These are phyloP conservation scores for Ustulina deusta DNA, from an alignment of 2,329 filamentous ascomycete genomes.

Conservation along the genomic window DNA sequence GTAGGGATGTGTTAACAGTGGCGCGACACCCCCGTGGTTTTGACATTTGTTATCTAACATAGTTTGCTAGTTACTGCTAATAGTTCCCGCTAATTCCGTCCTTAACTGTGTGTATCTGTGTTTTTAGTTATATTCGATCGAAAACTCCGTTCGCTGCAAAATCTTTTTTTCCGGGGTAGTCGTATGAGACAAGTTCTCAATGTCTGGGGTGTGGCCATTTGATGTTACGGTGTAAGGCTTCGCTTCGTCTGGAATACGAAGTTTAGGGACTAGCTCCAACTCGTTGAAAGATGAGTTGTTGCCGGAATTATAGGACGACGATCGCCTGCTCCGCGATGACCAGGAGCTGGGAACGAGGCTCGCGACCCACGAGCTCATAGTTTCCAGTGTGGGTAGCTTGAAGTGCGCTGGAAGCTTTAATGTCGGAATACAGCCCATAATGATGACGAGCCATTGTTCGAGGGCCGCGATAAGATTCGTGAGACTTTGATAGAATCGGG, in stretches of 20 bases:
- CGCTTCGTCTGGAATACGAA: neutral
- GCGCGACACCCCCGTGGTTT: no score
- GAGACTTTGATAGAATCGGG: neutral
- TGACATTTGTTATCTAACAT: no score
- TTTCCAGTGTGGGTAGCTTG: constrained; percentile 1
- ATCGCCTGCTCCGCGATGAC: constrained; percentile 8
- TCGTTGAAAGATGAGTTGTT: constrained; percentile 1
- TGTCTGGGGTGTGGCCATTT: neutral
- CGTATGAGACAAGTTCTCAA: neutral
- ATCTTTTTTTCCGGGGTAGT: neutral
- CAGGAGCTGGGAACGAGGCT: constrained; percentile 4
- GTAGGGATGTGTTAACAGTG: no score
- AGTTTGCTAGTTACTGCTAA: no score
- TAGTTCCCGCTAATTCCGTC: no score
- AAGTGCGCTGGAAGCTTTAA: constrained; percentile 9
- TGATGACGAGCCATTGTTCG: constrained; percentile 28
- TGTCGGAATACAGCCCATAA: constrained; percentile 24
- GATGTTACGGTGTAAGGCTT: constrained; percentile 1
- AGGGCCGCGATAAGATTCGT: neutral
- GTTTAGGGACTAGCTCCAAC: neutral
- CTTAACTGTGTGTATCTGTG: no score
- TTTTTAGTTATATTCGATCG: neutral
- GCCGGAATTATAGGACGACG: neutral
- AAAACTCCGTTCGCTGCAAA: constrained; percentile 7
- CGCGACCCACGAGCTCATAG: neutral